phyloP scores from a whole-genome alignment of 116 monocot genomes.

The Iris pallida region DNA sequence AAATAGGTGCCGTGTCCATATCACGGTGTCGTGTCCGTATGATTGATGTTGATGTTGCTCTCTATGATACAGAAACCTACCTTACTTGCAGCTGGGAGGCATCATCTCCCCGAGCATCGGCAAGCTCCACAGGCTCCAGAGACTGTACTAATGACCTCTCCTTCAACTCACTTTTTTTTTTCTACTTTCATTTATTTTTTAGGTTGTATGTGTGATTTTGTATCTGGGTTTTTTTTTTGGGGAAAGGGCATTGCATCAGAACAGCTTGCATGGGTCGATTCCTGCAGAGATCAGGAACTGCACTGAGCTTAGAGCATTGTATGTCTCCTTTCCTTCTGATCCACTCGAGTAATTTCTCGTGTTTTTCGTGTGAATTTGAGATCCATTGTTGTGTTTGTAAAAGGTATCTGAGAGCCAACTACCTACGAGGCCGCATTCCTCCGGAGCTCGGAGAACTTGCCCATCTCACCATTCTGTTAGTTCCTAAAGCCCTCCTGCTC shows the following conservation, averaged over 20 bases:
- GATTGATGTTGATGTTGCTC: not conserved
- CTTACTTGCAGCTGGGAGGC: constrained; percentile 83
- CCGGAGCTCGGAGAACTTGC: constrained; percentile 64
- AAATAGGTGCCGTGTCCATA: too few species aligned
- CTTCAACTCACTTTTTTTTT: not conserved
- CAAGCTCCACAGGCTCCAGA: constrained; percentile 72
- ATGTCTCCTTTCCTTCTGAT: constrained; percentile 6
- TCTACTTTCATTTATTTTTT: not conserved
- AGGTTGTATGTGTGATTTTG: not conserved
- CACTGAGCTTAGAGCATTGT: constrained; percentile 75
- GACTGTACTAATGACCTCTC: constrained; percentile 50
- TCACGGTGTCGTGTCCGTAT: not conserved
- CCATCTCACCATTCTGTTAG: constrained; percentile 74
- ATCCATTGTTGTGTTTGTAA: not conserved
- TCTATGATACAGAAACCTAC: constrained; percentile 54
- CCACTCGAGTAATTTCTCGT: not conserved
- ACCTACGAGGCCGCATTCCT: constrained; percentile 85
- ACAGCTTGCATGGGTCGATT: constrained; percentile 82
- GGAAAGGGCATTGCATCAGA: constrained; percentile 84
- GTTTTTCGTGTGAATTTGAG: not conserved
- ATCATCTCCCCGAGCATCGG: constrained; percentile 88
- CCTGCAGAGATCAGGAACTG: constrained; percentile 69
- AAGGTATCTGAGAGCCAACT: constrained; percentile 89
- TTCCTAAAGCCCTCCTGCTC: not conserved
- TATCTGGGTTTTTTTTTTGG: not conserved